A percentile compares a stretch with the other conserved stretches of the same genome.
These are phyloP conservation scores for Cubamyces sp. DNA, from an alignment of 768 basidiomycete genomes.

Conservation along the genomic window DNA sequence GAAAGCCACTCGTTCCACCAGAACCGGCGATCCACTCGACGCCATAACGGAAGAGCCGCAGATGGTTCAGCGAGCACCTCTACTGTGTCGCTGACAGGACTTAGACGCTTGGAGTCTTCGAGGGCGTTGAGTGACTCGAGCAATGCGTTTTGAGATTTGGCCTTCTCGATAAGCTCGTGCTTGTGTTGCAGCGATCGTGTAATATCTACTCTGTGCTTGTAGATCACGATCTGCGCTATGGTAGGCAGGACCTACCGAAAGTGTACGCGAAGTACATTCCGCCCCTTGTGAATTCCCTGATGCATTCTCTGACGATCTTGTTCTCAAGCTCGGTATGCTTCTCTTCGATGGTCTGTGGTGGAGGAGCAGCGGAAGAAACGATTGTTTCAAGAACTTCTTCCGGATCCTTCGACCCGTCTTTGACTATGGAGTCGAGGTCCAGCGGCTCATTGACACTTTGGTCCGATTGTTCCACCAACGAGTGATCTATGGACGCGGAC, in stretches of 20 bases:
- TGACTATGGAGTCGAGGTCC: slow-evolving; percentile 35
- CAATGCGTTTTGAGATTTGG: slow-evolving; percentile 60
- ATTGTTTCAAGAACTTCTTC: slow-evolving; percentile 59
- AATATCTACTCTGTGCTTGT: slow-evolving; percentile 53
- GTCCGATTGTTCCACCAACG: slow-evolving; percentile 20
- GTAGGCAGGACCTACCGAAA: slow-evolving; percentile 60
- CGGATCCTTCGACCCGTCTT: slow-evolving; percentile 39
- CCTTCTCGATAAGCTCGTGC: slow-evolving; percentile 62
- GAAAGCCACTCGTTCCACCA: slow-evolving; percentile 97
- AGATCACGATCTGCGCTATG: background rate
- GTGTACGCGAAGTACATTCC: slow-evolving; percentile 91
- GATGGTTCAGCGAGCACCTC: slow-evolving; percentile 72
- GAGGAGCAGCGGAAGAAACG: slow-evolving; percentile 60
- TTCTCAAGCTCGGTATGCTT: slow-evolving; percentile 76
- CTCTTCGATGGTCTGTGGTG: slow-evolving; percentile 66
- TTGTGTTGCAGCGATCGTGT: slow-evolving; percentile 85
- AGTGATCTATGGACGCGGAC: slow-evolving; percentile 20
- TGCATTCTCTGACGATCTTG: slow-evolving; percentile 80
- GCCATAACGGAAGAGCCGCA: slow-evolving; percentile 84
- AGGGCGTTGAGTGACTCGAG: slow-evolving; percentile 64
- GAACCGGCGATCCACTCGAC: slow-evolving; percentile 85
- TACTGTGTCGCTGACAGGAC: slow-evolving; percentile 41
- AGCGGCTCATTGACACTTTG: slow-evolving; percentile 26
- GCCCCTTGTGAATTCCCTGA: slow-evolving; percentile 78
- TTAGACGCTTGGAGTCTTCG: slow-evolving; percentile 33